phyloP scores from a whole-genome alignment of 495 filamentous ascomycete species.

The Neurospora sp. region DNA sequence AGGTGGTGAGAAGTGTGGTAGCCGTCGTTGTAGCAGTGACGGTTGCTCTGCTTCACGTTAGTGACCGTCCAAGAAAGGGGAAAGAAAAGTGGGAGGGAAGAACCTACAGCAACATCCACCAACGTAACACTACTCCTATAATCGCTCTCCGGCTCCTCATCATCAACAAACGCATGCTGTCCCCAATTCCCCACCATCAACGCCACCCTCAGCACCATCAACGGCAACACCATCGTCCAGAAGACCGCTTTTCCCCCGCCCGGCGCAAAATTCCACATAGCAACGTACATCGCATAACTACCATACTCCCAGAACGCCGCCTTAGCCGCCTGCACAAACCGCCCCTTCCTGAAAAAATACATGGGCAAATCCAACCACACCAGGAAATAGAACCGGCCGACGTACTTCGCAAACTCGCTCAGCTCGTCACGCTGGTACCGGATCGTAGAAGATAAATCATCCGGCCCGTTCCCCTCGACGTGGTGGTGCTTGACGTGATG shows the following conservation, averaged over 20 bases:
- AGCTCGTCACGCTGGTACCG: conserved; percentile 63
- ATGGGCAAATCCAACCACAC: conserved; percentile 65
- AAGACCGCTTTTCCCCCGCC: conserved; percentile 27
- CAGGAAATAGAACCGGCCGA: conserved; percentile 60
- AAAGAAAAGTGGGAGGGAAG: too few relatives aligned
- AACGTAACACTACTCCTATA: too few relatives aligned
- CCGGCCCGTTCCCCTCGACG: conserved; percentile 69
- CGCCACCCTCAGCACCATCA: conserved; percentile 50
- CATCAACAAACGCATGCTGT: conserved; percentile 66
- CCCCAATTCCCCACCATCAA: conserved; percentile 76
- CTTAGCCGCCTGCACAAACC: conserved; percentile 39
- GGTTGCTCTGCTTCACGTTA: too few relatives aligned
- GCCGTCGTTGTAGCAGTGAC: conserved; percentile 65
- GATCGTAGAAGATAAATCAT: conserved; percentile 65
- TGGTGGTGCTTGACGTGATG: conserved; percentile 83
- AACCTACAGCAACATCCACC: conserved; percentile 59
- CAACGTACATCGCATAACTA: conserved; percentile 26
- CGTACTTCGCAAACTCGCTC: conserved; percentile 54
- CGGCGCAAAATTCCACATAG: background rate
- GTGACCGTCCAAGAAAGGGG: too few relatives aligned
- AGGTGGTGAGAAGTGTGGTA: conserved; percentile 74
- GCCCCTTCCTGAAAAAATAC: conserved; percentile 51
- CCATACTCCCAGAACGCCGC: conserved; percentile 46
- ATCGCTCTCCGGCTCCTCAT: conserved; percentile 58
- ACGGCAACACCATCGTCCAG: conserved; percentile 46